Evolutionary conservation across 83 land plant genomes (phyloP), one percentile per base, ranked within the genome.

Genomic region (Diphasiastrum complanatum): DNA sequence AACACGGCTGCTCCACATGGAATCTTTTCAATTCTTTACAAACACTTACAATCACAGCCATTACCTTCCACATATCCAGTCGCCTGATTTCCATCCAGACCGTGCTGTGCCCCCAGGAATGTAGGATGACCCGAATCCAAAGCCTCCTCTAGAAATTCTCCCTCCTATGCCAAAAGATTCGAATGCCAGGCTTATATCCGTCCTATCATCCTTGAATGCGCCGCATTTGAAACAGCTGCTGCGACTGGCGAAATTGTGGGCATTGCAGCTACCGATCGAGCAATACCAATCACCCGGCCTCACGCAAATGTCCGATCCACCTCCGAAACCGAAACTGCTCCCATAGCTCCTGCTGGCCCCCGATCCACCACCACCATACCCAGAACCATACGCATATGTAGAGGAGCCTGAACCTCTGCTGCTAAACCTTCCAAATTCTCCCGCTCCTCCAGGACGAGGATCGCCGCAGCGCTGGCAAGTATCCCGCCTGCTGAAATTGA

Each of bases 41-140:
- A n/a, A n/a, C n/a, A n/a, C n/a, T n/a, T n/a, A n/a, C n/a, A n/a
- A n/a, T n/a, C n/a, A n/a, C n/a, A n/a, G n/a, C 16, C 16, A 23
- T 18, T 55, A 55, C 59, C 59, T 27, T 27, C 35, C 11, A 19
- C 59, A 55, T 1, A 30, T 25, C 59, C 59, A 55, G 59, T 55
- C 59, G 14, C 59, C 59, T 11, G 35, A 26, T 30, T 27, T 55
- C 59, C 59, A 55, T 30, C 59, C 59, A 5, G 59, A 27, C 19
- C 59, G 8, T 30, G 28, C 59, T 27, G n/a, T 18, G 45, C 45
- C 45, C n/a, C 45, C 45, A 41, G n/a, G 12, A 41, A 14, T 41
- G 18, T 14, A 41, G 18, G 45, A 41, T 18, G 45, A 41, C n/a
- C 45, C 1, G 18, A 41, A 41, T 18, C 45, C 45, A 1, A 14